phyloP scores from a whole-genome alignment of 2,329 filamentous ascomycete species.

The Onygenales sp. region DNA sequence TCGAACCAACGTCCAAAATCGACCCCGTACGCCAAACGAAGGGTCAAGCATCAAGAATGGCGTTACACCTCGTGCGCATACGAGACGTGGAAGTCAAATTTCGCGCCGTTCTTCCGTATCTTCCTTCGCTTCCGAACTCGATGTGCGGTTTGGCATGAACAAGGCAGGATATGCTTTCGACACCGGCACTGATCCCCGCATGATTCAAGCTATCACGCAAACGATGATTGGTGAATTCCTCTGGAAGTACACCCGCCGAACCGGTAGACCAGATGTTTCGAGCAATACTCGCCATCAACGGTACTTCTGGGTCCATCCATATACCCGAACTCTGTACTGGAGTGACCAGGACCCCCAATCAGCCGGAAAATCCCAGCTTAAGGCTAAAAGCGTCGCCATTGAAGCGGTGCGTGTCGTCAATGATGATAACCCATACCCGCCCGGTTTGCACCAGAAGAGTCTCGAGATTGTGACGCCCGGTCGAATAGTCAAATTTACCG shows the following conservation, averaged over 20 bases:
- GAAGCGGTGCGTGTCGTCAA: slow-evolving; percentile 85
- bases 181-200: slow-evolving; percentile 76
- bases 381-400: slow-evolving; percentile 83
- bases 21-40: slow-evolving; percentile 54
- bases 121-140: slow-evolving; percentile 89
- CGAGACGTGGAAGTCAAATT: slow-evolving; percentile 31
- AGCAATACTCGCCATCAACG: slow-evolving; percentile 73
- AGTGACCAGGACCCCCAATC: slow-evolving; percentile 78
- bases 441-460: slow-evolving; percentile 89
- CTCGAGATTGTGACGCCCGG: slow-evolving; percentile 83
- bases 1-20: slow-evolving; percentile 37
- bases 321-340: slow-evolving; percentile 95
- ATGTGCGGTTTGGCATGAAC: slow-evolving; percentile 76
- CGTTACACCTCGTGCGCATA: slow-evolving; percentile 48
- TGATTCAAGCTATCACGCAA: slow-evolving; percentile 98
- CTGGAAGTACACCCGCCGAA: slow-evolving; percentile 97
- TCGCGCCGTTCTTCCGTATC: slow-evolving; percentile 78
- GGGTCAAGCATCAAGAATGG: slow-evolving; percentile 41
- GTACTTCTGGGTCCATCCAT: slow-evolving; percentile 99
- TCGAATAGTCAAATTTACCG: slow-evolving; percentile 85
- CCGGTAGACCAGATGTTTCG: slow-evolving; percentile 80
- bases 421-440: slow-evolving; percentile 91
- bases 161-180: slow-evolving; percentile 52
- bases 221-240: slow-evolving; percentile 99
- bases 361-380: slow-evolving; percentile 66